Percentiles rank a stretch among this genome's conserved stretches.
These are phyloP conservation scores for Sporobolomyces phaffii DNA, from an alignment of 768 basidiomycete genomes.

Conservation along the genomic window DNA sequence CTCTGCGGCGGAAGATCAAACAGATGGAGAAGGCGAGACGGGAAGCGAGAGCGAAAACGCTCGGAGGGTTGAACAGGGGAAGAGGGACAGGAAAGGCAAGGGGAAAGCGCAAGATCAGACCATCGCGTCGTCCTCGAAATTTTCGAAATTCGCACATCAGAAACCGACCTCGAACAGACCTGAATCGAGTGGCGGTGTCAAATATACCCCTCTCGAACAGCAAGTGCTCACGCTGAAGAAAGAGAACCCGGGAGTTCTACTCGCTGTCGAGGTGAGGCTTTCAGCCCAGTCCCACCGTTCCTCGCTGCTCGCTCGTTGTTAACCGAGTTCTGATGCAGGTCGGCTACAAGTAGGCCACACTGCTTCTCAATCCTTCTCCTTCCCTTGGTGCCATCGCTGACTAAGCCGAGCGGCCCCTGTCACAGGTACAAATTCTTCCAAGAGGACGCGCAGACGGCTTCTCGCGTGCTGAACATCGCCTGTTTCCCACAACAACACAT, in stretches of 20 bases:
- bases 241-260: conserved; percentile 48
- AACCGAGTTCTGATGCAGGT: conserved; percentile 41
- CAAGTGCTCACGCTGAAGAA: conserved; percentile 50
- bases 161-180: not conserved
- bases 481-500: conserved; percentile 68
- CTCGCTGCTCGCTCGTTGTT: no score
- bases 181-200: conserved; percentile 34
- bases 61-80: not conserved
- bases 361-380: no score
- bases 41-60: not conserved
- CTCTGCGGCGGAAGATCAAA: not conserved
- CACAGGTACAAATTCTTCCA: conserved; percentile 58
- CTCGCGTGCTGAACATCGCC: conserved; percentile 62
- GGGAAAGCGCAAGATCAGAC: conserved; percentile 10
- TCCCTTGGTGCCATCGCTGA: no score
- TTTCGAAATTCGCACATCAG: conserved; percentile 27
- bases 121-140: conserved; percentile 27
- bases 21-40: not conserved
- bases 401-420: no score
- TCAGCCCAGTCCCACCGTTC: not conserved
- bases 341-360: conserved; percentile 61
- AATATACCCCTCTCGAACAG: conserved; percentile 68
- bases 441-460: conserved; percentile 59
- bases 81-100: not conserved
- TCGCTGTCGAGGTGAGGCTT: conserved; percentile 68